phyloP scores from a whole-genome alignment of 371 early-diverging fungal genomes.

The Zancudomyces culisetae region DNA sequence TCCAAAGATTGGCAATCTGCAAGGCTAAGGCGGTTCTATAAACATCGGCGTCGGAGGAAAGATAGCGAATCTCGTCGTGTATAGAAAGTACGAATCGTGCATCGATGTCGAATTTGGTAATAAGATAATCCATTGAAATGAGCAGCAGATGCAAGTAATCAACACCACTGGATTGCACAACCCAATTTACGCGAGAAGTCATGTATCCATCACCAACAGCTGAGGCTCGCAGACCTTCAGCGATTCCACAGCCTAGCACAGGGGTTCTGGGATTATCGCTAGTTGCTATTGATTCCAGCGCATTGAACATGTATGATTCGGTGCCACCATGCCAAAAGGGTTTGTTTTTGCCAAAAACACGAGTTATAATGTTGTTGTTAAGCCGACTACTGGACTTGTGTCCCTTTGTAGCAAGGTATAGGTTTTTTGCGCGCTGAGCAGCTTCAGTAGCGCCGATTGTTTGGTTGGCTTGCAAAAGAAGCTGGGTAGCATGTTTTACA shows the following conservation, averaged over 20 bases:
- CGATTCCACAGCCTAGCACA: slow-evolving; percentile 67
- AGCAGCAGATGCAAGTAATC: slow-evolving; percentile 92
- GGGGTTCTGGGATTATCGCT: slow-evolving; percentile 66
- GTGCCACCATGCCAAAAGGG: slow-evolving; percentile 77
- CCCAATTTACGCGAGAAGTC: slow-evolving; percentile 91
- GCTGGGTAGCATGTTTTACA: slow-evolving; percentile 54
- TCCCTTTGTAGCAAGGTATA: slow-evolving; percentile 79
- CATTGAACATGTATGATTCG: slow-evolving; percentile 92
- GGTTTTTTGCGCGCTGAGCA: slow-evolving; percentile 32
- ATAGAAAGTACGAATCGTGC: slow-evolving; percentile 81
- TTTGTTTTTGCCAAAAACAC: slow-evolving; percentile 4
- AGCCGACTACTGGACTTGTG: slow-evolving; percentile 27
- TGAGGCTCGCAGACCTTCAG: slow-evolving; percentile 56
- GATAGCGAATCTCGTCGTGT: slow-evolving; percentile 91
- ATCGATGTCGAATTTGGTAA: slow-evolving; percentile 49
- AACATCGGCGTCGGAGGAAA: slow-evolving; percentile 55
- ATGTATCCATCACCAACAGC: slow-evolving; percentile 43
- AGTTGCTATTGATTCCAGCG: slow-evolving; percentile 63
- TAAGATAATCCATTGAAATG: slow-evolving; percentile 71
- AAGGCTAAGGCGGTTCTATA: slow-evolving; percentile 66
- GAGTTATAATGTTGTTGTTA: slow-evolving; percentile 3
- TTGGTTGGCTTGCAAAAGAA: slow-evolving; percentile 65
- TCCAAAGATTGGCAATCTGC: slow-evolving; percentile 88
- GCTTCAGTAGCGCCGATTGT: slow-evolving; percentile 46
- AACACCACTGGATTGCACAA: slow-evolving; percentile 96